A percentile compares a stretch with the other conserved stretches of the same genome.
phyloP scores from a whole-genome alignment of 306 rosid species.

The Boehmeria nivea region DNA sequence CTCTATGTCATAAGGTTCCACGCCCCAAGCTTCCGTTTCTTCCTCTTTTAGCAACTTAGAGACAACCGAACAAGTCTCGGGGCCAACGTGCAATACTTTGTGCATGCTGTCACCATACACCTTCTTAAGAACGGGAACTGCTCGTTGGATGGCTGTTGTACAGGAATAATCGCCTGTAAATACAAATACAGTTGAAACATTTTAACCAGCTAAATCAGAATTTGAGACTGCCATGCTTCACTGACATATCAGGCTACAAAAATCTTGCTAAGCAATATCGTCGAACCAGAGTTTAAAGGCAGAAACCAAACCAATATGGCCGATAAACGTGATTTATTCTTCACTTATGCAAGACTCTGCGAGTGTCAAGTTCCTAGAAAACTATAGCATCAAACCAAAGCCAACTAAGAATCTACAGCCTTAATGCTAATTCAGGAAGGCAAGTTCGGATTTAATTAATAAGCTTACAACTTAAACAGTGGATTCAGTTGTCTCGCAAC shows the following conservation, averaged over 20 bases:
- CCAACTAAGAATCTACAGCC: too few relatives aligned
- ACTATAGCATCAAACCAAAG: too few relatives aligned
- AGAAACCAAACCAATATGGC: too few relatives aligned
- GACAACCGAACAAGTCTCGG: constrained; percentile 75
- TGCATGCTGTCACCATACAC: constrained; percentile 63
- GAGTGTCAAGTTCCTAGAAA: too few relatives aligned
- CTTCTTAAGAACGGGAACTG: constrained; percentile 57
- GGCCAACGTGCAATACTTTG: constrained; percentile 82
- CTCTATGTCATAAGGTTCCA: constrained; percentile 69
- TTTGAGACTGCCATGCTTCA: neutral
- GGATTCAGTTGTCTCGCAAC: too few relatives aligned
- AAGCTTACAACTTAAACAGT: too few relatives aligned
- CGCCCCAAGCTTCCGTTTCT: constrained; percentile 78
- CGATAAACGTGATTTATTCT: too few relatives aligned
- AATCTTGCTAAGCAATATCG: neutral
- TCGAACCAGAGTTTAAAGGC: too few relatives aligned
- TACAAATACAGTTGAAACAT: constrained; percentile 32
- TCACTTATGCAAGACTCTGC: too few relatives aligned
- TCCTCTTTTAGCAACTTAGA: constrained; percentile 52
- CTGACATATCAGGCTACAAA: neutral
- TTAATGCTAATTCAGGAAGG: too few relatives aligned
- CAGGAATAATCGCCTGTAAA: constrained; percentile 67
- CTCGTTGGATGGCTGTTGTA: constrained; percentile 63
- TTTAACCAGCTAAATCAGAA: neutral
- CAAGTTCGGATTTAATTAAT: too few relatives aligned